Base-by-base conservation (phyloP, 768 basidiomycete genomes). In the Daedaleopsis nitida region DNA sequence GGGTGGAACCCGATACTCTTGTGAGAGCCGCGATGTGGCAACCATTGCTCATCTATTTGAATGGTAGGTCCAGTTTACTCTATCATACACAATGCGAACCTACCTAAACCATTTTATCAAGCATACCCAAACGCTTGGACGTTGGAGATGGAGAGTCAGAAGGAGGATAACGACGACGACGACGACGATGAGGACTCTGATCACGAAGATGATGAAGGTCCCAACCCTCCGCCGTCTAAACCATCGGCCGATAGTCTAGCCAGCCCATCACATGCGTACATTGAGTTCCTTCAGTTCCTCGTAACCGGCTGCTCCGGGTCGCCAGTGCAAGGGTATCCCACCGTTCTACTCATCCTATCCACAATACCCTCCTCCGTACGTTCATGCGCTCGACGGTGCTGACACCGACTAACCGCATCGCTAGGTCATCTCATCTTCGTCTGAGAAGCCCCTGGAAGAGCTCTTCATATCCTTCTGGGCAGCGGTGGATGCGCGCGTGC, bases 391-490 rank as follows among this genome's bases (percentile, higher is more conserved):
- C 35, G 3, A 13, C 37, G 6, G 54, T 19, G 34, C 32, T 32
- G 3, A 11, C 24, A 13, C 52, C 78, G 73, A 75, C 75, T 38
- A 67, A 77, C 38, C 70, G 27, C 27, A 32, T 32, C 27, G 19
- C 35, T 59, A 62, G 71, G 67, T 69, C 38, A 56, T 71, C 12
- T 60, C 66, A 1, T 52, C 66, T 0, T 59, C 62, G 14, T 55
- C 66, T n/a, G 21, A 64, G 1, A 32, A 70, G 21, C 72, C 77
- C 71, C 53, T 88, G 3, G 65, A 76, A 3, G 78, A 80, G 32
- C 75, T 96, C 45, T 91, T 94, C 69, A 74, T 78, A 0, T 84
- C 92, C 0, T 86, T 98, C 67, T 97, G 95, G 94, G 83, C 86
- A 16, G 94, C 92, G 0, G 72, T 92, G 1, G 86, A 91, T 54